Base-by-base conservation (phyloP, 306 rosid genomes). In the Rosa persica region DNA sequence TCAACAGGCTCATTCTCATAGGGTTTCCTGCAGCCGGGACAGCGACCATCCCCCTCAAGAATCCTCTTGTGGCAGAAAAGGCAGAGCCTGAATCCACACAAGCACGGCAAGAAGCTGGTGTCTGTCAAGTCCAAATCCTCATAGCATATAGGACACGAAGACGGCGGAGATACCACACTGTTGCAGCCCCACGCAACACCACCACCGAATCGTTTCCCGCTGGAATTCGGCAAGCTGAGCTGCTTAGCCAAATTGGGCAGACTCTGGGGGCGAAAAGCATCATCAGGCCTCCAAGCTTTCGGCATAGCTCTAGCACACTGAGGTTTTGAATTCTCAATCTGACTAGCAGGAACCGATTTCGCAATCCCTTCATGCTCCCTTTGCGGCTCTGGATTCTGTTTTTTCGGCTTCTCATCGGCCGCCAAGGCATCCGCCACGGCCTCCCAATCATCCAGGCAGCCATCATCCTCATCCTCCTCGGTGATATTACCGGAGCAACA, bases 41-140 rank as follows among this genome's bases (percentile, higher is more conserved):
- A 95, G 49, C 99, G 98, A 5, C 94, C 90, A 79, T 93, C 99
- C 75, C 86, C 89, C 72, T 95, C 99, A 15, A 95, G 87, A 79
- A 95, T 95, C 89, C 96, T 95, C 86, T 95, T 95, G 84, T 95
- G 97, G 84, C 99, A 95, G 86, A 95, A 95, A 62, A 95, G 99
- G 82, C 99, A 95, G 77, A 95, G 93, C 88, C 96, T 86, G 78
- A 91, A 95, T 42, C 99, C 98, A 43, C 99, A 95, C 69, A 83
- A 73, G 83, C 99, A 95, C 3, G 99, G 99, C 74, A 90, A 64
- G 73, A 95, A 95, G 74, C 97, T 90, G 0, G 98, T 64, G 85
- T 95, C 99, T 2, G 99, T 95, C 76, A 89, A 70, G 82, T 95
- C 99, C 58, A 95, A 89, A 81, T 95, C 99, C 84, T 95, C 99